These are phyloP conservation scores for Coemansia sp. DNA, from an alignment of 192 early-diverging fungal species.

Conservation along the genomic window DNA sequence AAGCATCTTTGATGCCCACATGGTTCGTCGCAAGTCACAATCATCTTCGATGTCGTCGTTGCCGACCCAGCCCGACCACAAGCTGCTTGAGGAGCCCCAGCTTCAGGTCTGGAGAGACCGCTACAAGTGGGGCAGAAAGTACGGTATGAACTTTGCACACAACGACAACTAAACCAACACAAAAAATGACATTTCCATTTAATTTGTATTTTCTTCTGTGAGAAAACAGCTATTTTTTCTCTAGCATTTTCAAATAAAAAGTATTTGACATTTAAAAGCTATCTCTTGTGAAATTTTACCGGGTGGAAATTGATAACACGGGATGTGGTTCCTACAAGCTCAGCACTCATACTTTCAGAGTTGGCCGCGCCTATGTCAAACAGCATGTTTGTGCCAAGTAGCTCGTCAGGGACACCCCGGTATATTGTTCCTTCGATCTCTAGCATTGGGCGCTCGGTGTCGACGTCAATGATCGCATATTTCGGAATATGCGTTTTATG, in stretches of 20 bases:
- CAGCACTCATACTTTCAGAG: conserved; percentile 7
- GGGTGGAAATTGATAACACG: conserved; percentile 30
- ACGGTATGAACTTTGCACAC: conserved; percentile 53
- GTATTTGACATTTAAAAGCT: neutral
- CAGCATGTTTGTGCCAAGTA: conserved; percentile 38
- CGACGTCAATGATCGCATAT: conserved; percentile 43
- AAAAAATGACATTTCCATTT: neutral
- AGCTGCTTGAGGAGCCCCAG: conserved; percentile 40
- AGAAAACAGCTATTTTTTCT: too few species aligned
- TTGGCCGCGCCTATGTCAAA: conserved; percentile 28
- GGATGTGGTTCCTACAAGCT: conserved; percentile 30
- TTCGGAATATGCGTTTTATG: neutral
- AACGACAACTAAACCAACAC: conserved; percentile 41
- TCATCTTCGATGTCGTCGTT: neutral
- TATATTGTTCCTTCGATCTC: conserved; percentile 45
- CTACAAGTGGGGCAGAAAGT: conserved; percentile 52
- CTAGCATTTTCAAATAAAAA: neutral
- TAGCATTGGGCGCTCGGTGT: conserved; percentile 34
- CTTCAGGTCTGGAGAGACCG: conserved; percentile 50
- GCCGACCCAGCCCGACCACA: conserved; percentile 35
- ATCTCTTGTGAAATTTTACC: conserved; percentile 15
- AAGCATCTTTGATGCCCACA: conserved; percentile 16
- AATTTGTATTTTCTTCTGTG: too few species aligned
- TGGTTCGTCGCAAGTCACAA: conserved; percentile 22
- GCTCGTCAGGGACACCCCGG: conserved; percentile 31